Evolutionary conservation across 495 filamentous ascomycete genomes (phyloP).

Genomic region (Penicillium subrubescens): DNA sequence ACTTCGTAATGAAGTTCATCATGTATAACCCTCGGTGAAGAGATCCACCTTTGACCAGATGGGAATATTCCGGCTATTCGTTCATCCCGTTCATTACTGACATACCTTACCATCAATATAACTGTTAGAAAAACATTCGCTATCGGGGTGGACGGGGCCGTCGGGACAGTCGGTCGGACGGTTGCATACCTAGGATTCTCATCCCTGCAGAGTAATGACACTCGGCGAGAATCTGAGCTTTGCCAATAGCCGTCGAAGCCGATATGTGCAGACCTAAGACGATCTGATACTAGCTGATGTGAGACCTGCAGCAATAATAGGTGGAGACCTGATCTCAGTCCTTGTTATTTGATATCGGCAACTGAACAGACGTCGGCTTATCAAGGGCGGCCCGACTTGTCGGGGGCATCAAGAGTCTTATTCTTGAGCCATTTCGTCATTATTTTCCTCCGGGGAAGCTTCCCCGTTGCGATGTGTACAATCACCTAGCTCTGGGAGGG

Average conservation of each 20-base stretch:
- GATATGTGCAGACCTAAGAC: background rate
- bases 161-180: background rate
- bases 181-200: background rate
- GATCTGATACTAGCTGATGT: background rate
- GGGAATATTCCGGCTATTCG: background rate
- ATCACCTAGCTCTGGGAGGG: background rate
- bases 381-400: background rate
- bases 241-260: background rate
- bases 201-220: background rate
- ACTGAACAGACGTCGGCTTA: background rate
- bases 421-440: background rate
- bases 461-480: background rate
- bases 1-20: background rate
- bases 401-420: constrained; percentile 4
- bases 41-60: background rate
- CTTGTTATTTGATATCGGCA: background rate
- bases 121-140: background rate
- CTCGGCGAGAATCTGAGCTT: background rate
- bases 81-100: background rate
- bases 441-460: background rate
- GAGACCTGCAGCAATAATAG: background rate
- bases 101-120: background rate
- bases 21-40: background rate
- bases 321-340: background rate
- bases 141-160: background rate